Conservation (phyloP, 192 early-diverging fungal genomes). For the Backusella circina region DNA sequence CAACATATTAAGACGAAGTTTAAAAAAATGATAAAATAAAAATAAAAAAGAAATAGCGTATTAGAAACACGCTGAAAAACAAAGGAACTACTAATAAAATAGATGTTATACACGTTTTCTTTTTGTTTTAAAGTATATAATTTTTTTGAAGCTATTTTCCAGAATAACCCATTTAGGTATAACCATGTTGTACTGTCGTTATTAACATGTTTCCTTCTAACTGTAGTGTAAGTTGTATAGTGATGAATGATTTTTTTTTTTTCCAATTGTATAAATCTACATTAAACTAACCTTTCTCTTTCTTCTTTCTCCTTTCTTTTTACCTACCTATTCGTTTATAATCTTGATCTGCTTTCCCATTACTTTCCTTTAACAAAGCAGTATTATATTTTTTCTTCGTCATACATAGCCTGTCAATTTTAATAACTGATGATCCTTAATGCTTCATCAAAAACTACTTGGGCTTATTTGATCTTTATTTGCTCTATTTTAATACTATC, state of each 20-base stretch:
- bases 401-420: not conserved
- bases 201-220: not conserved
- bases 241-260: not conserved
- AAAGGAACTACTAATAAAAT: not conserved
- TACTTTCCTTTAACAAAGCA: not conserved
- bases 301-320: not conserved
- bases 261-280: not conserved
- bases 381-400: not conserved
- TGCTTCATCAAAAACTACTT: not conserved
- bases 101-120: not conserved
- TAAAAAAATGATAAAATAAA: not conserved
- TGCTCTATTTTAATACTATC: not conserved
- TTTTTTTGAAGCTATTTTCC: not conserved
- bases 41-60: not conserved
- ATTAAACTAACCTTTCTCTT: not conserved
- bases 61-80: not conserved
- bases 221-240: not conserved
- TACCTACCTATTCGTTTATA: not conserved
- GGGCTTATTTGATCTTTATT: not conserved
- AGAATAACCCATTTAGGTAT: not conserved
- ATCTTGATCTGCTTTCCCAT: not conserved
- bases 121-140: not conserved
- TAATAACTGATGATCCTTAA: not conserved
- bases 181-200: not conserved
- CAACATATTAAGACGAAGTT: not conserved